Percentiles rank a stretch among this genome's conserved stretches.
Conservation (phyloP, 2,329 filamentous ascomycete genomes). For the Aspergillus floridensis region DNA sequence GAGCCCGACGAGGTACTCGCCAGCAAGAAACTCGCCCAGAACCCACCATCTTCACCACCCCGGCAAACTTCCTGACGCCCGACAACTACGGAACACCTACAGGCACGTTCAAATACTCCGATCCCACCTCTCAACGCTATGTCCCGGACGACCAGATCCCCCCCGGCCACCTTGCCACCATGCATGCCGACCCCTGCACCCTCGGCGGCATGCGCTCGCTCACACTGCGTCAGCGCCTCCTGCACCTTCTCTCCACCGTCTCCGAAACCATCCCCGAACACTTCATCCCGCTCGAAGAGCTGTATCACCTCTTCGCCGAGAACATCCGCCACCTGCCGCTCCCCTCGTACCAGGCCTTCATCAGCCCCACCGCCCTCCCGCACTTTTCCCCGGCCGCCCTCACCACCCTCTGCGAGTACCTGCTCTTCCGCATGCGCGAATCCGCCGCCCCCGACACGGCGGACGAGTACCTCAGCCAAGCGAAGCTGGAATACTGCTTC, state of each 20-base stretch:
- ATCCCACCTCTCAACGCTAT: neutral
- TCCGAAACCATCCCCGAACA: conserved; percentile 34
- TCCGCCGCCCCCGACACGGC: conserved; percentile 39
- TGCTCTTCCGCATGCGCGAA: conserved; percentile 52
- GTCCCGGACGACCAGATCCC: conserved; percentile 4
- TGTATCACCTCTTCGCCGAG: conserved; percentile 46
- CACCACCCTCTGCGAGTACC: conserved; percentile 52
- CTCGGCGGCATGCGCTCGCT: conserved; percentile 42
- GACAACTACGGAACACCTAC: neutral
- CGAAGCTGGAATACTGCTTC: conserved; percentile 58
- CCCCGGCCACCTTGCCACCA: conserved; percentile 9
- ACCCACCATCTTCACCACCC: neutral
- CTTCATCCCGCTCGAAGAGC: conserved; percentile 39
- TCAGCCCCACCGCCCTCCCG: conserved; percentile 46
- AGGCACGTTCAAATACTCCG: neutral
- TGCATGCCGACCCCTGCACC: conserved; percentile 24
- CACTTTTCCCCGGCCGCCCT: conserved; percentile 41
- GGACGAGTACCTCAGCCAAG: conserved; percentile 47
- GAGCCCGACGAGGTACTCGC: conserved; percentile 29
- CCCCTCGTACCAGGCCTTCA: conserved; percentile 46
- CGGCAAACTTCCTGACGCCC: neutral
- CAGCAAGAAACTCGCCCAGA: neutral
- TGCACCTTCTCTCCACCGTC: conserved; percentile 42
- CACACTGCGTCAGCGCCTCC: conserved; percentile 46
- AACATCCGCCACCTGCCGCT: conserved; percentile 47